Conservation (phyloP, 805 yeast genomes). For the Sugiyamaella mastotermitis region DNA sequence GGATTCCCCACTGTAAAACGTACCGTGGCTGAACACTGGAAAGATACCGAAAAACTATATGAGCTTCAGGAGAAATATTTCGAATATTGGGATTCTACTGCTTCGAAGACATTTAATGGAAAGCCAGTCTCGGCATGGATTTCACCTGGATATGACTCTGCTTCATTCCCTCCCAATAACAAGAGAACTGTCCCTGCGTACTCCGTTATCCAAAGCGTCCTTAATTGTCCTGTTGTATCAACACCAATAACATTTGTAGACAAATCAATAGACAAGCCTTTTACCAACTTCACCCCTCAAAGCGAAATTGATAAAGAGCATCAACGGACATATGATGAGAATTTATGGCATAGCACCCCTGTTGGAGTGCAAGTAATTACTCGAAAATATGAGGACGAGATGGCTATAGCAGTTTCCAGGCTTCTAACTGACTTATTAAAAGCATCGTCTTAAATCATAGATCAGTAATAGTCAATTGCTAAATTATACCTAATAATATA, state of each 20-base stretch:
- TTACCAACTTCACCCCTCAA: slow-evolving; percentile 1
- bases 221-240: slow-evolving; percentile 15
- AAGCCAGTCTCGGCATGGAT: slow-evolving; percentile 7
- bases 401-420: not conserved
- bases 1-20: slow-evolving; percentile 11
- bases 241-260: slow-evolving; percentile 24
- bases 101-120: slow-evolving; percentile 11
- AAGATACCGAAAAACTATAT: slow-evolving; percentile 30
- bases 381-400: slow-evolving; percentile 50
- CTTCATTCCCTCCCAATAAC: slow-evolving; percentile 1
- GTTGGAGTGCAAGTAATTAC: slow-evolving; percentile 50
- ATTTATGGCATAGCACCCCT: slow-evolving; percentile 44
- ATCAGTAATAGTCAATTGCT: no score
- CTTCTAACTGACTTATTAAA: no score
- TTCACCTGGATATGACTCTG: slow-evolving; percentile 17
- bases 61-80: slow-evolving; percentile 14
- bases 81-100: slow-evolving; percentile 33
- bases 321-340: slow-evolving; percentile 38
- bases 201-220: slow-evolving; percentile 8
- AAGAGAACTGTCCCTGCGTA: slow-evolving; percentile 24
- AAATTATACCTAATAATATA: no score
- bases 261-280: slow-evolving; percentile 36
- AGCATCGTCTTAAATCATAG: no score
- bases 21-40: slow-evolving; percentile 3
- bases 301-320: slow-evolving; percentile 29